Evolutionary conservation across 2,329 filamentous ascomycete species (phyloP).

Genomic region (Fusarium verticillioides): DNA sequence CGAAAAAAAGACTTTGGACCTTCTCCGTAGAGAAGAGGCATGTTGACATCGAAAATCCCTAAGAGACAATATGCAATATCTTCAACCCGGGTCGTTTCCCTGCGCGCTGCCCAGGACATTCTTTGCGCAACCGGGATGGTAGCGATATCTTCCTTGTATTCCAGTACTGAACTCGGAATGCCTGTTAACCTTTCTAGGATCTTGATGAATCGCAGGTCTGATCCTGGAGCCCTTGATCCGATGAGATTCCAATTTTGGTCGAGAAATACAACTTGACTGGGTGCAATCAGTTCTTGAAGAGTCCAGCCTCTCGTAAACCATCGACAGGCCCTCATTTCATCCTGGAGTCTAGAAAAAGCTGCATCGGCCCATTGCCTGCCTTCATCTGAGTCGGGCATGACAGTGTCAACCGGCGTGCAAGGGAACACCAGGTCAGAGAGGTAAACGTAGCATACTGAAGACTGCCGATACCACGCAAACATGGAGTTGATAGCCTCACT

Average conservation of each 20-base stretch:
- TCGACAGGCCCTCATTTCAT: neutral
- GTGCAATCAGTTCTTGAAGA: neutral
- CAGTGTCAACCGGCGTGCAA: neutral
- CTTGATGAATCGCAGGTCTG: neutral
- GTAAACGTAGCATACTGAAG: neutral
- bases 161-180: neutral
- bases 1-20: neutral
- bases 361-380: neutral
- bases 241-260: neutral
- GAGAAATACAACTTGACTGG: neutral
- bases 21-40: neutral
- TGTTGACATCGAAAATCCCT: neutral
- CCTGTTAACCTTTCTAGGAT: rapidly evolving
- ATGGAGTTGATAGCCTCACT: neutral
- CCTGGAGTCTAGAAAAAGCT: neutral
- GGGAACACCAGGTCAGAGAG: neutral
- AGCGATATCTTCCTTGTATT: rapidly evolving
- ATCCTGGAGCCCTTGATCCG: neutral
- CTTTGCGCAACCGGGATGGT: neutral
- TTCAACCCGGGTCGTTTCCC: neutral
- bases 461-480: neutral
- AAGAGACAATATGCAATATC: neutral
- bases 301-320: neutral
- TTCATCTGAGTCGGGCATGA: neutral
- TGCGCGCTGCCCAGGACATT: rapidly evolving